Base-by-base conservation (phyloP, 805 yeast genomes). In the Pichia thaimueangensis region DNA sequence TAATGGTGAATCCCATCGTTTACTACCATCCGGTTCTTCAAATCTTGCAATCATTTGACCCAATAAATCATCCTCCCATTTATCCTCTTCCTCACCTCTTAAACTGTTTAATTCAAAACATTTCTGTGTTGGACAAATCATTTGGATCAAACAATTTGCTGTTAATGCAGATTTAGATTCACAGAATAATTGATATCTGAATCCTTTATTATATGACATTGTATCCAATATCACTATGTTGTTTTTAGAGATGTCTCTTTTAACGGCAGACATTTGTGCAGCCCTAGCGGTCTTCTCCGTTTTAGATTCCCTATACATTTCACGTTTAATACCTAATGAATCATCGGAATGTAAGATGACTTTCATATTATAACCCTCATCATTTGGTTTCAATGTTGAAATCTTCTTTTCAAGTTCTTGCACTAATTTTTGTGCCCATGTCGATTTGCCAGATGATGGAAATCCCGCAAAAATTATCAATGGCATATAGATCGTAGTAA, bases 1-100 rank as follows among this genome's bases (percentile, higher is more conserved):
- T 47, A 91, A 65, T 6, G 98, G 98, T 4, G 95, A 78, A 57
- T 93, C 98, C 98, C 98, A 93, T 46, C 96, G 67, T 22, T 82
- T 76, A 54, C 76, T 75, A 25, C 80, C 78, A 57, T 86, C 83
- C 0, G 98, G 98, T 59, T 93, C 98, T 62, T 93, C 98, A 57
- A 81, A 93, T 45, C 98, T 64, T 78, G 88, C 84, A 4, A 78
- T 73, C 44, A 91, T 65, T 40, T 82, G 89, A 13, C 71, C 70
- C 30, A 88, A 65, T 22, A 86, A 62, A 27, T 75, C 78, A 2
- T 67, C 70, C 35, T 77, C 80, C 96, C 96, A 88, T 41, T 45
- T 47, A 6, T 65, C 64, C 3, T 50, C 61, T 3, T 51, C 60
- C 4, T 51, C 61, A 4, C 53, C 48, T 46, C 65, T 47, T 5